Evolutionary conservation across 176 grass and related monocot genomes (phyloP), one percentile per base, ranked within the genome.

Genomic region (Coix lacrymajobi): DNA sequence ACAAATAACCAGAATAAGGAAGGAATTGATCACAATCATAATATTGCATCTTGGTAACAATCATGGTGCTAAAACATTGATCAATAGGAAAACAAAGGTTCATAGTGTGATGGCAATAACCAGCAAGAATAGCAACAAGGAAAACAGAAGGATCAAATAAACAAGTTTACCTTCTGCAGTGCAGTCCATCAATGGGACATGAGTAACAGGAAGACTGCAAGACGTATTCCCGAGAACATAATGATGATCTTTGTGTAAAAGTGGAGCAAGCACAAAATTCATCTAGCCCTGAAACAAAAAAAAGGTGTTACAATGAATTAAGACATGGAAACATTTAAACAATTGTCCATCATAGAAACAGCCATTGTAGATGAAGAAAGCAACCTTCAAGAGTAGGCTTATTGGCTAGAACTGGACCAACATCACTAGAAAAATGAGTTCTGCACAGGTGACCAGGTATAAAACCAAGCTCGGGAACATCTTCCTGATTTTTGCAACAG

Each of bases 151-250:
- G 39, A 38, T 44, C 38, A 82, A 85, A 38, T 65, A 76, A 56
- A 79, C 67, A 17, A 82, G 37, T n/a, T 83, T 56, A 88, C 96
- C 92, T 93, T 89, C 81, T 88, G 83, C 67, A 83, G 38, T 82
- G 57, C 86, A 79, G 62, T 36, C 90, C 88, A 69, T 94, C 86
- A 65, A 48, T 80, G 72, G 65, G 79, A 64, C 66, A 91, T 25
- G 48, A 77, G 79, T 46, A 40, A 61, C 87, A 95, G 78, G 88
- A 87, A 78, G 79, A 88, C 67, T 78, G 87, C 74, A 87, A 73
- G 11, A 64, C 33, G 62, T 80, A 65, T 62, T 87, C 79, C 85
- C 71, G 66, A 80, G 87, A 73, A 89, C 87, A 87, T 62, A 88
- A 37, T 22, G 80, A 71, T 64, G 77, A 12, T 64, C 84, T 85